These are phyloP conservation scores for Kwoniella pini DNA, from an alignment of 768 basidiomycete species.

Conservation along the genomic window DNA sequence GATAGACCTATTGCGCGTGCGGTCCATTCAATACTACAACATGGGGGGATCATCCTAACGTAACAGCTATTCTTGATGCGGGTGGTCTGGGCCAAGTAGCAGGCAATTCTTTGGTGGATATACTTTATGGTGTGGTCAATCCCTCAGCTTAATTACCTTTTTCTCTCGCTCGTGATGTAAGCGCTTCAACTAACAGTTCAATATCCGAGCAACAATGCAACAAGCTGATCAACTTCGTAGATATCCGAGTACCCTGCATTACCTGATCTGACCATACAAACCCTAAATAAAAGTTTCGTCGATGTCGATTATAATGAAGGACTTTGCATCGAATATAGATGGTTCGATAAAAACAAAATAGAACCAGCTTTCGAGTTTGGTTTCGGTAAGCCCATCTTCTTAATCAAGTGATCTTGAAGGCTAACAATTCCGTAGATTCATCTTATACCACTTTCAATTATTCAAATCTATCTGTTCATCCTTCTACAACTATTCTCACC, in stretches of 20 bases:
- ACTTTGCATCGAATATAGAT: conserved; percentile 9
- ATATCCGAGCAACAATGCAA: neutral
- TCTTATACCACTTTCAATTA: conserved; percentile 16
- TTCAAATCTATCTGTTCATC: conserved; percentile 4
- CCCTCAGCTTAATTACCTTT: conserved; percentile 71
- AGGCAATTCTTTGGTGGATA: conserved; percentile 67
- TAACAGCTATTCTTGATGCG: conserved; percentile 64
- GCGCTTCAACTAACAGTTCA: neutral
- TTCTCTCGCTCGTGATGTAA: conserved; percentile 60
- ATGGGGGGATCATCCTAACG: conserved; percentile 71
- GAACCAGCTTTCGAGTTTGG: conserved; percentile 11
- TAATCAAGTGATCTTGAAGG: neutral
- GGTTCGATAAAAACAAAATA: conserved; percentile 15
- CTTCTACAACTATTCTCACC: neutral
- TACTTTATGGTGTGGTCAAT: conserved; percentile 68
- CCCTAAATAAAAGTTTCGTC: neutral
- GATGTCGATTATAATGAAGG: conserved; percentile 15
- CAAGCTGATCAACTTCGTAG: no score
- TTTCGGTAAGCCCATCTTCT: conserved; percentile 3
- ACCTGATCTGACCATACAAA: neutral
- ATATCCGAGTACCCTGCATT: conserved; percentile 7
- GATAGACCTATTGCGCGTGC: conserved; percentile 59
- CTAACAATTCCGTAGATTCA: neutral
- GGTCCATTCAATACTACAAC: conserved; percentile 58
- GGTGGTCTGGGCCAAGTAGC: conserved; percentile 65